Evolutionary conservation across 2,329 filamentous ascomycete genomes (phyloP).

Genomic region (Chalara sp.): DNA sequence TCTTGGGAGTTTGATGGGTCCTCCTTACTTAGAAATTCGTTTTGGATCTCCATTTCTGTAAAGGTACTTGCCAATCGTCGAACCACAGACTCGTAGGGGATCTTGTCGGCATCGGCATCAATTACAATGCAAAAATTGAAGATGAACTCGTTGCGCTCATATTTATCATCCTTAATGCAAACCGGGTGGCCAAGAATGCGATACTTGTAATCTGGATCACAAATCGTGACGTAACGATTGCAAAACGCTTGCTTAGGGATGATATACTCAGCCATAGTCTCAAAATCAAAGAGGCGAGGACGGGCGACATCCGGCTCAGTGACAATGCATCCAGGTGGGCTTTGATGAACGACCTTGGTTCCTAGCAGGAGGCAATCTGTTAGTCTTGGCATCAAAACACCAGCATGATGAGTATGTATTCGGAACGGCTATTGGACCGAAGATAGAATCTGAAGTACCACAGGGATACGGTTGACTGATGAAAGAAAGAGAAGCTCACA

Average conservation of each 20-base stretch:
- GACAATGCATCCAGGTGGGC: constrained; percentile 56
- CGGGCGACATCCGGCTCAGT: constrained; percentile 38
- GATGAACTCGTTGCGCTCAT: constrained; percentile 92
- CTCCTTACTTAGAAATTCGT: constrained; percentile 64
- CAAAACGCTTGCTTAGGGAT: constrained; percentile 94
- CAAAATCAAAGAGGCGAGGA: constrained; percentile 73
- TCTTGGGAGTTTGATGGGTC: constrained; percentile 30
- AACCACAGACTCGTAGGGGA: constrained; percentile 78
- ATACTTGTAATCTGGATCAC: constrained; percentile 62
- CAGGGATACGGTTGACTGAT: background rate
- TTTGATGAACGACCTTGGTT: constrained; percentile 56
- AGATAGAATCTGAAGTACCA: background rate
- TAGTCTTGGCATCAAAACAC: background rate
- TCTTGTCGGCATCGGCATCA: constrained; percentile 61
- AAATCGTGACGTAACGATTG: constrained; percentile 80
- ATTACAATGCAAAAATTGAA: constrained; percentile 95
- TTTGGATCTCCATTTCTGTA: constrained; percentile 86
- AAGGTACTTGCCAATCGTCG: constrained; percentile 79
- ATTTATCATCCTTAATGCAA: constrained; percentile 74
- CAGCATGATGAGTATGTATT: background rate
- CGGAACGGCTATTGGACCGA: background rate
- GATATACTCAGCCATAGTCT: constrained; percentile 82
- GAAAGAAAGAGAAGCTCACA: constrained; percentile 4
- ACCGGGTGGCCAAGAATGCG: constrained; percentile 84
- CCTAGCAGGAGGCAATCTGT: constrained; percentile 30